Evolutionary conservation across 2,329 filamentous ascomycete species (phyloP).

Genomic region (Diaporthe amygdali): DNA sequence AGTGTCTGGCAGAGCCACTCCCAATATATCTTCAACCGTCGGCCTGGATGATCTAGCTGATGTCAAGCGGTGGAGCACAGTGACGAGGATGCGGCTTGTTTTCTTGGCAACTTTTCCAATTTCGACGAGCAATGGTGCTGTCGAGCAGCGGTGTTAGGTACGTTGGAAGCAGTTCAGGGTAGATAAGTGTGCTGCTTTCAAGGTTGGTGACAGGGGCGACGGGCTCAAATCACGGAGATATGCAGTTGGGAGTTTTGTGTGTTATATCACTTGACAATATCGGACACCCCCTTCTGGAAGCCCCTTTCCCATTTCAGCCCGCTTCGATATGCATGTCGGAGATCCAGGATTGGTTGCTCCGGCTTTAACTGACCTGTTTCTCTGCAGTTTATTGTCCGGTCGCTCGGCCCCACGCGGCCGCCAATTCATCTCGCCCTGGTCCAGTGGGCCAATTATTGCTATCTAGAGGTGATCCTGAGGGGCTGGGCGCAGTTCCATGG

Average conservation of each 20-base stretch:
- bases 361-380: neutral
- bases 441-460: neutral
- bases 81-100: neutral
- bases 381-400: neutral
- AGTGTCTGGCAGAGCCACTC: constrained; percentile 1
- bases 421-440: neutral
- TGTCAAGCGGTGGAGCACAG: neutral
- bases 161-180: neutral
- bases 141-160: neutral
- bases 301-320: neutral
- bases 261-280: neutral
- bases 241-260: constrained; percentile 15
- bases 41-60: neutral
- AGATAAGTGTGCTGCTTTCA: constrained; percentile 10
- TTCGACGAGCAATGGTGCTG: constrained; percentile 1
- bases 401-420: neutral
- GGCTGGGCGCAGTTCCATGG: too few relatives aligned
- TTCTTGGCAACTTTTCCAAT: constrained; percentile 10
- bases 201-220: constrained; percentile 11
- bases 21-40: constrained; percentile 2
- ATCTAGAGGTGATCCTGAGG: neutral
- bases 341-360: neutral
- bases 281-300: neutral
- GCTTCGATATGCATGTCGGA: neutral
- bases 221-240: neutral